These are phyloP conservation scores for Candida pseudoglaebosa DNA, from an alignment of 805 yeast genomes.

Conservation along the genomic window DNA sequence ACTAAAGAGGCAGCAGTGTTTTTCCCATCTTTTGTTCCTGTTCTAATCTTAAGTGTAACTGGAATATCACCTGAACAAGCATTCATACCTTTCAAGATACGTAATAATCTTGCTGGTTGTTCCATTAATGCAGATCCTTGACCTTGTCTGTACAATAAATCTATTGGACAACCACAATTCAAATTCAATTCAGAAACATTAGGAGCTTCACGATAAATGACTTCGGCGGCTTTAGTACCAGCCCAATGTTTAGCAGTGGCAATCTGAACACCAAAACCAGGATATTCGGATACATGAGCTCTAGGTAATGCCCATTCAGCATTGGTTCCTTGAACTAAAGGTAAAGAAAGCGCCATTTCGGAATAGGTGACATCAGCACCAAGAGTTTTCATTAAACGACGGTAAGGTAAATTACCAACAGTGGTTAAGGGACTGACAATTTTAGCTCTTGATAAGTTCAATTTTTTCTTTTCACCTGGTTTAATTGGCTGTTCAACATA, in stretches of 20 bases:
- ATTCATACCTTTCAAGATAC: constrained; percentile 85
- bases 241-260: constrained; percentile 93
- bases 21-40: constrained; percentile 80
- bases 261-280: constrained; percentile 90
- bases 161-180: constrained; percentile 98
- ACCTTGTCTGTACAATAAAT: constrained; percentile 87
- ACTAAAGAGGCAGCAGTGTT: constrained; percentile 85
- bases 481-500: constrained; percentile 76
- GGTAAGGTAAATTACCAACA: constrained; percentile 93
- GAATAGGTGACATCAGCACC: constrained; percentile 93
- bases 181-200: constrained; percentile 79
- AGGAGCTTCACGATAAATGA: constrained; percentile 53
- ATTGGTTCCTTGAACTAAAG: constrained; percentile 83
- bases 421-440: constrained; percentile 95
- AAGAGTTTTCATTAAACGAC: constrained; percentile 83
- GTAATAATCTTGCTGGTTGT: constrained; percentile 73
- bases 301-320: constrained; percentile 98
- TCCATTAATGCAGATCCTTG: constrained; percentile 94
- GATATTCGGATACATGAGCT: constrained; percentile 76
- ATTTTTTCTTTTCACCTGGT: constrained; percentile 73
- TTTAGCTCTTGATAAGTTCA: constrained; percentile 69
- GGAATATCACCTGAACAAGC: constrained; percentile 88
- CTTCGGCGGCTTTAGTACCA: constrained; percentile 89
- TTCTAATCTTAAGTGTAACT: constrained; percentile 85
- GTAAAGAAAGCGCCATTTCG: constrained; percentile 90